Conservation (phyloP, 768 basidiomycete genomes). For the Podaxis sp. region DNA sequence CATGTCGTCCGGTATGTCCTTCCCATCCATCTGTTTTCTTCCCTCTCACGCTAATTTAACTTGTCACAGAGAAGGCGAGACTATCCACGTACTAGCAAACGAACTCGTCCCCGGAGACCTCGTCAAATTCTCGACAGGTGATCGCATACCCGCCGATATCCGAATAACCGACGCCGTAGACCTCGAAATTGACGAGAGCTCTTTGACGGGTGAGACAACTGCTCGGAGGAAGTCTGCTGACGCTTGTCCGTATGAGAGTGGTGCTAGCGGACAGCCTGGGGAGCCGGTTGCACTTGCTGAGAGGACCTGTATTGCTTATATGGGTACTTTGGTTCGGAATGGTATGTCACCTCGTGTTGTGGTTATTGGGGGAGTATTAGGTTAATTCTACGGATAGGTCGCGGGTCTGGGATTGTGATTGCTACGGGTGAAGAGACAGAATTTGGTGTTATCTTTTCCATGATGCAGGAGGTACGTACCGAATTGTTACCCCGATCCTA, state of each 20-base stretch:
- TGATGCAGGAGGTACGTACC: slow-evolving; percentile 88
- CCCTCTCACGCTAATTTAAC: slow-evolving; percentile 15
- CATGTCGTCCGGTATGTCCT: slow-evolving; percentile 70
- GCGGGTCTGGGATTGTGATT: slow-evolving; percentile 86
- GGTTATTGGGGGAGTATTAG: neutral
- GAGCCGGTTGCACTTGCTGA: slow-evolving; percentile 72
- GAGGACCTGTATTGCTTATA: slow-evolving; percentile 85
- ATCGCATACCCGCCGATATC: slow-evolving; percentile 93
- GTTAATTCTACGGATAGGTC: slow-evolving; percentile 40
- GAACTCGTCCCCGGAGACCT: slow-evolving; percentile 96
- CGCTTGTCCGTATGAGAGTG: slow-evolving; percentile 43
- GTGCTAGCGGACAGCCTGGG: slow-evolving; percentile 32
- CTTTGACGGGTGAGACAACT: slow-evolving; percentile 90
- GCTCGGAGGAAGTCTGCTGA: slow-evolving; percentile 69
- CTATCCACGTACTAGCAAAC: slow-evolving; percentile 85
- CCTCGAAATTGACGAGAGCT: slow-evolving; percentile 94
- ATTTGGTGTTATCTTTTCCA: slow-evolving; percentile 94
- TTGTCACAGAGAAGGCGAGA: slow-evolving; percentile 52
- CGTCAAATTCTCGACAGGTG: slow-evolving; percentile 85
- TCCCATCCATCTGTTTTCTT: slow-evolving; percentile 19
- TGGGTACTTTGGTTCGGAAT: slow-evolving; percentile 93
- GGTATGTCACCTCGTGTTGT: slow-evolving; percentile 44
- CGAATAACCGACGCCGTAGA: slow-evolving; percentile 80
- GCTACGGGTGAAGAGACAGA: slow-evolving; percentile 86
- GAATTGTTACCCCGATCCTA: too few relatives aligned